Conservation (phyloP, 2,329 filamentous ascomycete genomes). For the Cyanodermella asteris region DNA sequence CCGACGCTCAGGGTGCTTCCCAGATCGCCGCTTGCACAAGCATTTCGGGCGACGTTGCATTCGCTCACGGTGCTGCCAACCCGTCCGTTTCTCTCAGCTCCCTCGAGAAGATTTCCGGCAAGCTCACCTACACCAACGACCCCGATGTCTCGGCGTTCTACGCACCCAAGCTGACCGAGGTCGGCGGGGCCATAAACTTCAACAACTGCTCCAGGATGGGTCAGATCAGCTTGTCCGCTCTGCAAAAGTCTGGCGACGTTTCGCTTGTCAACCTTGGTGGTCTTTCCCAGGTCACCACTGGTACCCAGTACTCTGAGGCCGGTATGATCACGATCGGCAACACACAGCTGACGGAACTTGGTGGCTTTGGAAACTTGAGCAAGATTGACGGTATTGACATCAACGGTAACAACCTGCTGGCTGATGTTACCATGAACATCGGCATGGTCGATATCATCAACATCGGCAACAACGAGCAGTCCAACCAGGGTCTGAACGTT, state of each 20-base stretch:
- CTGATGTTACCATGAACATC: slow-evolving; percentile 53
- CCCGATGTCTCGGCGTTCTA: too few species aligned
- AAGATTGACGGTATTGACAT: slow-evolving; percentile 55
- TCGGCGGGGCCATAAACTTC: slow-evolving; percentile 47
- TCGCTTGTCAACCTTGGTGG: too few species aligned
- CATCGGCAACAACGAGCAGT: slow-evolving; percentile 48
- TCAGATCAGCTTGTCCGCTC: slow-evolving; percentile 47
- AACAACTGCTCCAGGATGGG: slow-evolving; percentile 41
- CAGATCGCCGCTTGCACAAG: slow-evolving; percentile 42
- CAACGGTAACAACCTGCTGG: slow-evolving; percentile 74
- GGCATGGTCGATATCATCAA: slow-evolving; percentile 51
- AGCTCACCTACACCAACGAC: slow-evolving; percentile 22
- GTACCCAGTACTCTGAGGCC: slow-evolving; percentile 44
- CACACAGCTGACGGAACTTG: slow-evolving; percentile 57
- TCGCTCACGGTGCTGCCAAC: slow-evolving; percentile 34
- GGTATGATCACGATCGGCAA: slow-evolving; percentile 55
- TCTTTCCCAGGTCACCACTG: slow-evolving; percentile 32
- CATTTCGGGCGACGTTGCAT: slow-evolving; percentile 44
- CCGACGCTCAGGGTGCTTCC: slow-evolving; percentile 36
- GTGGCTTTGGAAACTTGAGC: slow-evolving; percentile 62
- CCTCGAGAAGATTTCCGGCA: slow-evolving; percentile 35
- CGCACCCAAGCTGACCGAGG: slow-evolving; percentile 39
- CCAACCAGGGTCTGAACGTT: slow-evolving; percentile 36
- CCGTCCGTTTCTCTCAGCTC: slow-evolving; percentile 39
- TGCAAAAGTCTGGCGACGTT: too few species aligned